Evolutionary conservation across 2,329 filamentous ascomycete genomes (phyloP).

Genomic region (Endocalyx cinctus): DNA sequence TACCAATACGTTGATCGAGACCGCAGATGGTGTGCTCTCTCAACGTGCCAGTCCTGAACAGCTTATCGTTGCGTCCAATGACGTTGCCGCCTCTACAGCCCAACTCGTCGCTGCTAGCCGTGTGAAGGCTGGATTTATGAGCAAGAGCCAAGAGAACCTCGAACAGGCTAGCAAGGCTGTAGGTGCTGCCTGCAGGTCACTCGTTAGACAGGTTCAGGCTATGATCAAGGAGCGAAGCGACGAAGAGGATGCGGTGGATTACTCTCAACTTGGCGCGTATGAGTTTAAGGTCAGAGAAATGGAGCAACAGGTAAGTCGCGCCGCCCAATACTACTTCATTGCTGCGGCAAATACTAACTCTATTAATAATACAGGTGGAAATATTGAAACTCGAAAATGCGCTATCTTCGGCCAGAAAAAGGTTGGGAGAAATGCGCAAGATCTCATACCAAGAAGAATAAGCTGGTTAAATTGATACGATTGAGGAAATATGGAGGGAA

Average conservation of each 20-base stretch:
- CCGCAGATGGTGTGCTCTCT: conserved; percentile 89
- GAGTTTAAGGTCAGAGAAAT: conserved; percentile 99
- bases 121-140: conserved; percentile 98
- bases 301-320: conserved; percentile 85
- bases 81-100: conserved; percentile 91
- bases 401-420: conserved; percentile 70
- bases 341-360: too few relatives aligned
- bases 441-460: conserved; percentile 84
- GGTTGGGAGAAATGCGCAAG: conserved; percentile 96
- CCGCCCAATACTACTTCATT: conserved; percentile 1
- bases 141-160: conserved; percentile 87
- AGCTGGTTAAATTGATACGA: too few relatives aligned
- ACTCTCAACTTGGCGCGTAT: conserved; percentile 79
- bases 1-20: conserved; percentile 96
- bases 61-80: conserved; percentile 95
- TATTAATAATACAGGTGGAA: too few relatives aligned
- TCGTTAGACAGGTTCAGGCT: conserved; percentile 89
- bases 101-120: conserved; percentile 93
- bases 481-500: too few relatives aligned
- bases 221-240: conserved; percentile 86
- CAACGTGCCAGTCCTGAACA: conserved; percentile 92
- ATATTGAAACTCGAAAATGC: conserved; percentile 93
- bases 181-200: conserved; percentile 75
- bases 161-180: conserved; percentile 92
- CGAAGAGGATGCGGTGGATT: conserved; percentile 82